These are phyloP conservation scores for Eutrema salsugineum DNA, from an alignment of 441 rosid genomes.

Conservation along the genomic window DNA sequence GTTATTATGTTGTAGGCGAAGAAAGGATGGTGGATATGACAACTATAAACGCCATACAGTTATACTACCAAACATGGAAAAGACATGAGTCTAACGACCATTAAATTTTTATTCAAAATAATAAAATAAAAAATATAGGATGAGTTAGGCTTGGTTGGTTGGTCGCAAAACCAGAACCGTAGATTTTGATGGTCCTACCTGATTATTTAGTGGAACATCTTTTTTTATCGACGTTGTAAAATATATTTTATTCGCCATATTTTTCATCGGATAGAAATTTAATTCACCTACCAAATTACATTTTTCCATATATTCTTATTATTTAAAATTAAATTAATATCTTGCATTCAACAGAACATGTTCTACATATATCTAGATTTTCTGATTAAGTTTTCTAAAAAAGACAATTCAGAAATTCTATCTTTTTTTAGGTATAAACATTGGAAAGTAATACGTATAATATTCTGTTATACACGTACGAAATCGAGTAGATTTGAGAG, in stretches of 20 bases:
- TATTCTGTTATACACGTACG: not conserved
- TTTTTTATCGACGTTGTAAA: too few relatives aligned
- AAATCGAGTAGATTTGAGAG: not conserved
- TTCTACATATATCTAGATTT: not conserved
- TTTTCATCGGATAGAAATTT: not conserved
- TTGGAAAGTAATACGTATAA: too few relatives aligned
- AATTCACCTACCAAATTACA: conserved; percentile 11
- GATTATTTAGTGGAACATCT: not conserved
- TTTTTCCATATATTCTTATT: not conserved
- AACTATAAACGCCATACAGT: conserved; percentile 13
- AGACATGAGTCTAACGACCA: not conserved
- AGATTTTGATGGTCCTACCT: conserved; percentile 11
- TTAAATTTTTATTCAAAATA: not conserved
- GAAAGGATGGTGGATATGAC: conserved; percentile 5
- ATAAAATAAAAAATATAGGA: not conserved
- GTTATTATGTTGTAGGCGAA: not conserved
- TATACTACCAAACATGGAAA: not conserved
- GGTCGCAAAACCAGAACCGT: not conserved
- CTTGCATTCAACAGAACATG: not conserved
- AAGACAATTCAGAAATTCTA: not conserved
- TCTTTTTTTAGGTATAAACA: not conserved
- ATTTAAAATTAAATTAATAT: not conserved
- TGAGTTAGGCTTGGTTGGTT: conserved; percentile 6
- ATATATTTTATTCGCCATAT: not conserved
- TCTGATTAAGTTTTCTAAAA: not conserved